Evolutionary conservation across 1,139 yeast genomes (phyloP).

Genomic region (Kodamaea ohmeri): DNA sequence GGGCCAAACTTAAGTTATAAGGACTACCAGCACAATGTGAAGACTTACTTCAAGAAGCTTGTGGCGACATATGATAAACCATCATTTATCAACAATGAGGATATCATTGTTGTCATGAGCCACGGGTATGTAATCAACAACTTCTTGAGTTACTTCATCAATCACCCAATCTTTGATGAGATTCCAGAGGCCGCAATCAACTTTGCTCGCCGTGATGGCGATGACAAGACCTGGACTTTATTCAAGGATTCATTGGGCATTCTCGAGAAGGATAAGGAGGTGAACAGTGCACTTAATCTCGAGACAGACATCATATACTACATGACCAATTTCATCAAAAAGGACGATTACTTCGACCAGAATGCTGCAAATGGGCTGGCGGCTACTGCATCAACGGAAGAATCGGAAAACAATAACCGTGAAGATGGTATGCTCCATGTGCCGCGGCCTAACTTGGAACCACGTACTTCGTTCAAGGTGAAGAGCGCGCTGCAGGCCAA

Average conservation of each 20-base stretch:
- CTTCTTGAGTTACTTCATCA: conserved; percentile 40
- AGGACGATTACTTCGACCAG: conserved; percentile 25
- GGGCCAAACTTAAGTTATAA: conserved; percentile 44
- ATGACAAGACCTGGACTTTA: conserved; percentile 32
- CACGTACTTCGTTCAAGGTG: conserved; percentile 12
- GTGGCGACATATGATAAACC: conserved; percentile 48
- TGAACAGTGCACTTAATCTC: conserved; percentile 36
- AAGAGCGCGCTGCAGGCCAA: conserved; percentile 9
- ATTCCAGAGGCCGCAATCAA: conserved; percentile 43
- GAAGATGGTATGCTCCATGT: conserved; percentile 2
- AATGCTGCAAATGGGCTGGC: neutral
- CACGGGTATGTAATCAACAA: conserved; percentile 47
- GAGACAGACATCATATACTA: conserved; percentile 47
- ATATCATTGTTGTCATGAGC: conserved; percentile 39
- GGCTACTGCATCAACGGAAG: conserved; percentile 1
- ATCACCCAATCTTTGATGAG: conserved; percentile 48
- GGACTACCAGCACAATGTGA: conserved; percentile 42
- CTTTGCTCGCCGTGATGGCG: conserved; percentile 27
- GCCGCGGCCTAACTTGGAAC: conserved; percentile 10
- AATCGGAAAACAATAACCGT: neutral
- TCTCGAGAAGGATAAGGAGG: conserved; percentile 24
- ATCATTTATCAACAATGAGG: conserved; percentile 31
- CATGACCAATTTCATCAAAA: conserved; percentile 44
- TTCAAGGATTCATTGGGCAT: conserved; percentile 36
- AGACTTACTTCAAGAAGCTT: conserved; percentile 41